phyloP scores from a whole-genome alignment of 2,329 filamentous ascomycete species.

The Nemania sp. region DNA sequence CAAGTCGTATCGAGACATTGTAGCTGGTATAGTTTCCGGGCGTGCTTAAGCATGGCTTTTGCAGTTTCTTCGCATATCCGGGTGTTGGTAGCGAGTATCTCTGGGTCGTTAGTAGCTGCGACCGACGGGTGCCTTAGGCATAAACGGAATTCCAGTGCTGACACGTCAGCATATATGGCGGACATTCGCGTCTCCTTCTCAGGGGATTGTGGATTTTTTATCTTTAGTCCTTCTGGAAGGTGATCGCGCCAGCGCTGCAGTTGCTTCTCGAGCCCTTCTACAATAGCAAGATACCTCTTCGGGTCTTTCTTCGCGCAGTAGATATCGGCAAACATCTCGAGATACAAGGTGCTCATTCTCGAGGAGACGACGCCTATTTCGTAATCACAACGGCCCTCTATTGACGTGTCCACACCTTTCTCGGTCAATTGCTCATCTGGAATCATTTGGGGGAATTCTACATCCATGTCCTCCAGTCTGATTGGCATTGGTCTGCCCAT shows the following conservation, averaged over 20 bases:
- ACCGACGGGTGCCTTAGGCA: conserved; percentile 65
- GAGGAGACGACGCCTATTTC: conserved; percentile 67
- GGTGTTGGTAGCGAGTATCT: conserved; percentile 63
- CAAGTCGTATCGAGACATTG: conserved; percentile 78
- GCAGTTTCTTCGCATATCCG: conserved; percentile 68
- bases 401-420: conserved; percentile 60
- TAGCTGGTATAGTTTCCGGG: conserved; percentile 61
- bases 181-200: conserved; percentile 51
- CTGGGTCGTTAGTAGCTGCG: conserved; percentile 56
- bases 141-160: conserved; percentile 60
- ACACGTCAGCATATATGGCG: conserved; percentile 58
- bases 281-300: conserved; percentile 63
- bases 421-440: conserved; percentile 72
- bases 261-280: conserved; percentile 68
- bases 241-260: conserved; percentile 65
- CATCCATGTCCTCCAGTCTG: conserved; percentile 74
- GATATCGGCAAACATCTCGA: conserved; percentile 77
- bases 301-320: conserved; percentile 69
- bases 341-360: conserved; percentile 66
- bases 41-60: conserved; percentile 63
- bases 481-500: conserved; percentile 78
- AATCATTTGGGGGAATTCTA: conserved; percentile 72
- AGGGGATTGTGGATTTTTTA: conserved; percentile 46
- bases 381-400: conserved; percentile 65
- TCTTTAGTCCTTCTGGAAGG: conserved; percentile 62